Percentiles rank a stretch among this genome's conserved stretches.
phyloP scores from a whole-genome alignment of 768 basidiomycete genomes.

The Trametes maxima region DNA sequence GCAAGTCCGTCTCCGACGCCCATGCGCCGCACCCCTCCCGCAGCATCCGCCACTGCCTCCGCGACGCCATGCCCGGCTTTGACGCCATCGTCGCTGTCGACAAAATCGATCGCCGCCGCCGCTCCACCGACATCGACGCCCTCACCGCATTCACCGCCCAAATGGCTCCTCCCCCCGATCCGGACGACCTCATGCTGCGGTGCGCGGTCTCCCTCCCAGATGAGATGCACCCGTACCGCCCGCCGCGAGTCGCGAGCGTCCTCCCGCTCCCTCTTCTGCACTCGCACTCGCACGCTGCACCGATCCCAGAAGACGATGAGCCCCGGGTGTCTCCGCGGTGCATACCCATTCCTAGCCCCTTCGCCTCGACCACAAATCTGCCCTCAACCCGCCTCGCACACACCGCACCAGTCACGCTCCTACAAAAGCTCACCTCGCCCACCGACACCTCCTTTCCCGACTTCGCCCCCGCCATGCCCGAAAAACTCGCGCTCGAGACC shows the following conservation, averaged over 20 bases:
- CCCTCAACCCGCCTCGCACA: slow-evolving; percentile 1
- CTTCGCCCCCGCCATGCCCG: background rate
- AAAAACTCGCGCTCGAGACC: slow-evolving; percentile 6
- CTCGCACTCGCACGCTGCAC: slow-evolving; percentile 3
- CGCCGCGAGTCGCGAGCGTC: background rate
- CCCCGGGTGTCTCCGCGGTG: slow-evolving; percentile 21
- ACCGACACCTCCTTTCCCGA: background rate
- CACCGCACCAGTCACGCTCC: background rate
- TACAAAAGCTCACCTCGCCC: background rate
- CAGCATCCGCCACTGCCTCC: slow-evolving; percentile 24
- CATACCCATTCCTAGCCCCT: slow-evolving; percentile 15
- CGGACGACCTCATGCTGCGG: slow-evolving; percentile 11
- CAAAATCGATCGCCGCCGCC: slow-evolving; percentile 62
- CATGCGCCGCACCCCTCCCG: slow-evolving; percentile 17
- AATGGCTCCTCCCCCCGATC: background rate
- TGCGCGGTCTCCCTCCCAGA: slow-evolving; percentile 18
- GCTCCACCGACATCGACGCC: slow-evolving; percentile 32
- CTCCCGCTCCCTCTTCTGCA: background rate
- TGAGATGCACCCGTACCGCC: slow-evolving; percentile 4
- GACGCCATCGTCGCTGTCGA: slow-evolving; percentile 54
- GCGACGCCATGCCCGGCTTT: slow-evolving; percentile 26
- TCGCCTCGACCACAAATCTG: slow-evolving; percentile 11
- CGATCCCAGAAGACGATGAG: slow-evolving; percentile 38
- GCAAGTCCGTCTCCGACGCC: slow-evolving; percentile 38
- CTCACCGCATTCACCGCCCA: slow-evolving; percentile 11